Base-by-base conservation (phyloP, 305 asterid genomes). In the Fraxinus dipetala region DNA sequence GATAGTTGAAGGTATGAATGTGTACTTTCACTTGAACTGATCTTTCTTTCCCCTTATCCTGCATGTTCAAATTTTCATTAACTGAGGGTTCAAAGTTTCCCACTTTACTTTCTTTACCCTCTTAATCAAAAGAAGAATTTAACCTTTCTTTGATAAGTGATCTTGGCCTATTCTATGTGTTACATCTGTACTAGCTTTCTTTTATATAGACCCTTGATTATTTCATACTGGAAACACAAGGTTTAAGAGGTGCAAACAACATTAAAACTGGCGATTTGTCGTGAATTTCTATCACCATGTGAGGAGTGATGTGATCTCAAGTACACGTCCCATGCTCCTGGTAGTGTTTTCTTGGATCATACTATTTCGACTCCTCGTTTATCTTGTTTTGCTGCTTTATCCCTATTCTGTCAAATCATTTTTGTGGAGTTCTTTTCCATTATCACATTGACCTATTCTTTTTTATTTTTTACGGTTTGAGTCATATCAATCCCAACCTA, bases 1-100 rank as follows among this genome's bases (percentile, higher is more conserved):
- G 84, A 96, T 96, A 85, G 99, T 96, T 72, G 99, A 96, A 92
- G 99, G 99, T 96, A 78, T 63, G 80, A 22, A 63, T 80, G 78
- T 84, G 61, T 74, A 48, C 76, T 56, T 79, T 35, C 22, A 76
- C 70, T n/a, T 82, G 69, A 34, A 72, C 48, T 69, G 14, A 31
- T 54, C 48, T 78, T 78, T 67, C 69, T 81, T 84, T 84, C 9
- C 22, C 61, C 63, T 73, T 74, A 43, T 61, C 78, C 18, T 38
- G 3, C 82, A 13, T 77, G 72, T 72, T 85, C 81, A 75, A 79
- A 36, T 70, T 36, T 63, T 81, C 75, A 78, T 59, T 11, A 75
- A 45, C 75, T n/a, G 8, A 77, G 30, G 31, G 56, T 67, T 74
- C 54, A 31, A 70, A 35, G 14, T 72, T 72, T 72, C 28, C 28